Evolutionary conservation across 2,329 filamentous ascomycete species (phyloP), one percentile per base, ranked within the genome.

Genomic region (Pyricularia sp.): DNA sequence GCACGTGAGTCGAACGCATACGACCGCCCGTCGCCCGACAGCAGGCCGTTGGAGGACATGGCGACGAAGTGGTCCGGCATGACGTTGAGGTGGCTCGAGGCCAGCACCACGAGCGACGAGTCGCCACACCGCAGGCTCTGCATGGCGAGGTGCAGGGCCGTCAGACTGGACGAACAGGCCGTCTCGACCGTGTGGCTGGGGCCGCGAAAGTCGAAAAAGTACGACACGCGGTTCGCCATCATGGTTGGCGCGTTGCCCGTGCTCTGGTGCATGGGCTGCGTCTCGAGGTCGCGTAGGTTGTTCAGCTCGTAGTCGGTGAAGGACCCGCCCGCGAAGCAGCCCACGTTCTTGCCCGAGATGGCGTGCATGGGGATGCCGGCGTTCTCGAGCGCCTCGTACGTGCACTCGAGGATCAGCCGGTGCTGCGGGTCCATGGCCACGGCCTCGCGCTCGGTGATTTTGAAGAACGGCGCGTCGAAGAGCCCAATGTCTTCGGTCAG

Each of bases 401-500:
- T 72, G 20, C 74, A 75, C 68, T 79, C 77, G 10, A 78, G 72
- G 11, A 77, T 72, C n/a, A 78, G 69, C 0, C 76, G 69, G 63
- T 77, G 75, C 30, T 76, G 74, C 4, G 76, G 76, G 59, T 78
- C 76, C 77, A 80, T 79, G 0, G 75, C 72, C 67, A 76, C 72
- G 59, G 78, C 78, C 66, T 80, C 78, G 20, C 74, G 71, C 58
- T 75, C 73, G 2, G 77, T 78, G 23, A 80, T 78, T 42, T 78
- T 75, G 72, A 78, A 79, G 66, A 79, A 80, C 3, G 72, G 72
- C 31, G 75, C 77, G 69, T 79, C 74, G 69, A 77, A 78, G 65
- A 72, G 69, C 10, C 72, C 70, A 3, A 74, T 68, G 55, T 79
- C 76, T 58, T 75, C 71, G 4, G 72, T 70, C 31, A 80, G 71